Percentiles rank a stretch among this genome's conserved stretches.
Evolutionary conservation across 106 monocot species (phyloP).

Genomic region (Phalaenopsis equestris): DNA sequence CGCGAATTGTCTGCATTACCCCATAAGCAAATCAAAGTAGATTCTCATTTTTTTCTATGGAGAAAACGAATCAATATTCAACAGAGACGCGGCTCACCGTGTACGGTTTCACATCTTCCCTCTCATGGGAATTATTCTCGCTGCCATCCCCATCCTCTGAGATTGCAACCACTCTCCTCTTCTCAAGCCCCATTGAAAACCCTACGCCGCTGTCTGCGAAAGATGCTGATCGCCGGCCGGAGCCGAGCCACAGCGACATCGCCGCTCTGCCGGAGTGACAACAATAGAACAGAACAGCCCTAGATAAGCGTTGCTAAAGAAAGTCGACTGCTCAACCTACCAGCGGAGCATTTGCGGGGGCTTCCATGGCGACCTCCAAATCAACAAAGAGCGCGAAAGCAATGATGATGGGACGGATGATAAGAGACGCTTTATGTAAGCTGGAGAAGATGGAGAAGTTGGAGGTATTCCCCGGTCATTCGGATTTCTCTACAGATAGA

Average conservation of each 20-base stretch:
- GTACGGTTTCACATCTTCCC: background rate
- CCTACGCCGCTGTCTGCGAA: background rate
- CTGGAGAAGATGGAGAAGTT: background rate
- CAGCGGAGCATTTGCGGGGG: background rate
- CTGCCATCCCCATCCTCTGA: background rate
- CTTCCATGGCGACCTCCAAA: background rate
- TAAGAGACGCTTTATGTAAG: background rate
- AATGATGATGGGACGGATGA: background rate
- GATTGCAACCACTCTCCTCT: background rate
- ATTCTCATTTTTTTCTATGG: background rate
- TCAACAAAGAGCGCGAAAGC: background rate
- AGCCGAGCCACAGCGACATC: background rate
- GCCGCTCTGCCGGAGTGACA: background rate
- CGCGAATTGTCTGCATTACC: background rate
- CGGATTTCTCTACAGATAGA: background rate
- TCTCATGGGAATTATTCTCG: background rate
- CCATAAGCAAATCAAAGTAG: background rate
- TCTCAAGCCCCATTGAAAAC: background rate
- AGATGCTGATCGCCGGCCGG: background rate
- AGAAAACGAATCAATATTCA: too few species aligned
- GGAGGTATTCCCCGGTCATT: background rate
- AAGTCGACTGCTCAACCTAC: background rate
- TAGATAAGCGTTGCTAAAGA: background rate
- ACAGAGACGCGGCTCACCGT: background rate
- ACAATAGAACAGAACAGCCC: background rate